Percentiles rank a stretch among this genome's conserved stretches.
These are phyloP conservation scores for Cyclaneusma minus DNA, from an alignment of 2,329 filamentous ascomycete species.

Conservation along the genomic window DNA sequence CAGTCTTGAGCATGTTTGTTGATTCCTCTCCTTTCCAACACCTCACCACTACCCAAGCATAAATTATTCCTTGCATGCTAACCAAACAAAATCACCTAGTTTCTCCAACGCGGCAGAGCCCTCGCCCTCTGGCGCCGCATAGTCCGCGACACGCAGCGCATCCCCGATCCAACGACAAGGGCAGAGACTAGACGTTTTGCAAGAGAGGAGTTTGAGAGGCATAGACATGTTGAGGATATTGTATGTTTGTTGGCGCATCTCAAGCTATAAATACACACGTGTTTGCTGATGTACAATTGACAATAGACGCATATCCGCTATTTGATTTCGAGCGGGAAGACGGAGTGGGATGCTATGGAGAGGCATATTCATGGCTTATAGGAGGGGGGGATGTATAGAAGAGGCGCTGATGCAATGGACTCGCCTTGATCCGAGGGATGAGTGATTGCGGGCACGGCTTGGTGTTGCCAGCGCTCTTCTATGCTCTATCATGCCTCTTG, in stretches of 20 bases:
- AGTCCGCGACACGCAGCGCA: constrained; percentile 35
- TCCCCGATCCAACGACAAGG: constrained; percentile 32
- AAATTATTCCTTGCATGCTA: not conserved
- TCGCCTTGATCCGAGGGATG: not conserved
- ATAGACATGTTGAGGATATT: constrained; percentile 37
- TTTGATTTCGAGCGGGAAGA: constrained; percentile 47
- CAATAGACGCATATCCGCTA: constrained; percentile 42
- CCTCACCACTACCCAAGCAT: not conserved
- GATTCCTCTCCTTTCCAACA: not conserved
- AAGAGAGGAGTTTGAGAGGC: constrained; percentile 44
- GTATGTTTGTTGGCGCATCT: constrained; percentile 23
- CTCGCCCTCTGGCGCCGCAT: constrained; percentile 43
- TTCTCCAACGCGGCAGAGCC: constrained; percentile 38
- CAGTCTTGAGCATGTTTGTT: constrained; percentile 42
- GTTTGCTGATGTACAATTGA: constrained; percentile 27
- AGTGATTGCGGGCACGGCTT: too few relatives aligned
- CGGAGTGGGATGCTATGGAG: constrained; percentile 49
- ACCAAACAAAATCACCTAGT: constrained; percentile 23
- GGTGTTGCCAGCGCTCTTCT: constrained; percentile 3
- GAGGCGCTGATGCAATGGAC: constrained; percentile 3
- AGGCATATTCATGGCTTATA: constrained; percentile 36
- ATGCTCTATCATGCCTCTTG: constrained; percentile 2
- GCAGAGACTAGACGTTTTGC: constrained; percentile 41
- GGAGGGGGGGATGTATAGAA: constrained; percentile 3
- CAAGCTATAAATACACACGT: constrained; percentile 26